Base-by-base conservation (phyloP, 257 asterid genomes). In the Eucommia ulmoides region DNA sequence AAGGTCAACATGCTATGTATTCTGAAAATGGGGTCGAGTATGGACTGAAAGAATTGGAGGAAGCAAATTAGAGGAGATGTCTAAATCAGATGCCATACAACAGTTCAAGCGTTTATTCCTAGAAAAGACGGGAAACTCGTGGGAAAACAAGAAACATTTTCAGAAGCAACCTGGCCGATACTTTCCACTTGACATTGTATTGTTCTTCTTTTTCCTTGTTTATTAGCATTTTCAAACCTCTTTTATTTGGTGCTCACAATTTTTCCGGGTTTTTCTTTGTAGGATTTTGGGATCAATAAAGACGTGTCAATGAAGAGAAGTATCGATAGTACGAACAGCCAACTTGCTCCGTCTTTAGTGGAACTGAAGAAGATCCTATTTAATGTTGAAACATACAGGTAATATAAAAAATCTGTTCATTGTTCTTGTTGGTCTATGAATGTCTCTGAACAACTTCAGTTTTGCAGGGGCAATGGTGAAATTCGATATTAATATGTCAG, bases 1-100 rank as follows among this genome's bases (percentile, higher is more conserved):
- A 65, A 74, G 93, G 63, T 73, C 87, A 3, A 83, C 73, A 12
- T 86, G 96, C 59, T 61, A 78, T 50, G 88, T 91, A 45, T 91
- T 86, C 53, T 94, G 96, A 23, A 91, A 91, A 73, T 91, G 96
- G 98, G 96, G 96, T 51, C 93, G 98, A 58, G 92, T 91, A 64
- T 96, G 96, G 54, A 91, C 62, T 45, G 98, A 91, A 53, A 91
- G 75, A 65, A 81, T 91, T 53, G 95, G 95, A 44, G 89, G 93
- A 49, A 65, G 14, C 54, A 91, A 38, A 38, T 38, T 38, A 38
- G 45, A 38, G n/a, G 45, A 38, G 45, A 38, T 38, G 45, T 18
- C 45, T 38, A 38, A 38, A 38, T 38, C 45, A 38, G 45, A 38
- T 38, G 45, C 45, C 3, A 38, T 38, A 5, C n/a, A 38, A 38